Base-by-base conservation (phyloP, 2,329 filamentous ascomycete species). In the Sclerotinia minor region DNA sequence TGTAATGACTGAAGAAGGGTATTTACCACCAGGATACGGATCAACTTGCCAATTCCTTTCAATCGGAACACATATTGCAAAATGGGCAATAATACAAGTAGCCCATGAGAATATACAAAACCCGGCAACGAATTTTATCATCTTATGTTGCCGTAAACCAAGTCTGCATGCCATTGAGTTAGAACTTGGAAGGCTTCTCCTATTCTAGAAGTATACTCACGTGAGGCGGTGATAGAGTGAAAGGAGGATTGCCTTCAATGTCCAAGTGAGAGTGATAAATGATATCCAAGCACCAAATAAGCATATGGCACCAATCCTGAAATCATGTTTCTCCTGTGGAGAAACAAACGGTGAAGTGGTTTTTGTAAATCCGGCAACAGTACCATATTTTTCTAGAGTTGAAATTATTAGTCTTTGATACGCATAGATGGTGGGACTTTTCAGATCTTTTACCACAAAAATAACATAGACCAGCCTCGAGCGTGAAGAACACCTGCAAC, bases 251-350 rank as follows among this genome's bases (percentile, higher is more conserved):
- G 54, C 54, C n/a, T 57, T 57, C 32, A 57, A 24, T 26, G 54
- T 57, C 54, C 54, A 57, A 41, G 54, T 57, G 4, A 57, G 54
- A 24, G 32, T 57, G 21, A 57, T 57, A n/a, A 38, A 57, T n/a
- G 32, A 41, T 57, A 57, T 57, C 54, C 54, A 57, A 57, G 54
- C 54, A 57, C 35, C 21, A 26, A 57, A 57, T 3, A 57, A 41
- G 21, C 54, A 57, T 38, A 41, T 57, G 7, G 54, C 24, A 2
- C 54, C 54, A 38, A 57, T 38, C 1, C 13, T 17, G 32, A 57
- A 8, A 26, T 57, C 7, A 17, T 57, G 54, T n/a, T 21, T 32
- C 21, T 57, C 21, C 21, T 57, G 32, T 15, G 35, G 5, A 15
- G 54, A 17, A 26, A 41, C 32, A 7, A 57, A 57, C 17, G 21